These are phyloP conservation scores for Cyclotella cryptica DNA, from an alignment of 108 stramenopile genomes.

Conservation along the genomic window DNA sequence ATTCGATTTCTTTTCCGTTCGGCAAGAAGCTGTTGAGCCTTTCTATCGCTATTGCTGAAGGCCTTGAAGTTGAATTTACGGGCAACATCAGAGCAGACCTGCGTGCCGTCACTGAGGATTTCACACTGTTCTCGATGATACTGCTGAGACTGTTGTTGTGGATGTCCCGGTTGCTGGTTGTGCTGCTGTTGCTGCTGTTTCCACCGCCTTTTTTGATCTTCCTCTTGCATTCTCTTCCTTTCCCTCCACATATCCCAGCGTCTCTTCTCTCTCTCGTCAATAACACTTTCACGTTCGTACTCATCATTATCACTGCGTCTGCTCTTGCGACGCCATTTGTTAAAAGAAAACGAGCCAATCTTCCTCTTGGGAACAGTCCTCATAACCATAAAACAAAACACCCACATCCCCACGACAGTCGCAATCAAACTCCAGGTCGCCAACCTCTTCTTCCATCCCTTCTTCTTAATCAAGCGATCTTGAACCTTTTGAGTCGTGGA, in stretches of 20 bases:
- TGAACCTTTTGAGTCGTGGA: slow-evolving; percentile 61
- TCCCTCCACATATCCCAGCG: slow-evolving; percentile 5
- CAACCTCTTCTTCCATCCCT: slow-evolving; percentile 50
- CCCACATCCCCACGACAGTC: slow-evolving; percentile 40
- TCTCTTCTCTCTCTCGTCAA: slow-evolving; percentile 4
- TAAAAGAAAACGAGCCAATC: slow-evolving; percentile 20
- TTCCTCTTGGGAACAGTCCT: slow-evolving; percentile 46
- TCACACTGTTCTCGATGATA: slow-evolving; percentile 25
- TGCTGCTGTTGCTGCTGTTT: slow-evolving; percentile 6
- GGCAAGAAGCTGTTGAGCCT: slow-evolving; percentile 19
- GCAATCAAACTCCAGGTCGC: slow-evolving; percentile 52
- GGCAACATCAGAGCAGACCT: slow-evolving; percentile 17
- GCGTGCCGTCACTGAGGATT: slow-evolving; percentile 28
- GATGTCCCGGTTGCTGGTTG: not conserved
- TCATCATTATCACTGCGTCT: not conserved
- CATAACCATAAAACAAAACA: slow-evolving; percentile 50
- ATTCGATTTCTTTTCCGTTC: slow-evolving; percentile 28
- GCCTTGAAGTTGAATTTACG: not conserved
- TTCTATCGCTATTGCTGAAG: not conserved
- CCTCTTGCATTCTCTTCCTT: not conserved
- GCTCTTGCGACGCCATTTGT: not conserved
- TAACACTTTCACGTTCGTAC: not conserved
- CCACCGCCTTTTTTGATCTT: not conserved
- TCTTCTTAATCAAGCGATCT: slow-evolving; percentile 50
- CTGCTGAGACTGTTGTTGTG: slow-evolving; percentile 8